A percentile compares a stretch with the other conserved stretches of the same genome.
phyloP scores from a whole-genome alignment of 345 rosid species.

The Eucalyptus leucophloia region DNA sequence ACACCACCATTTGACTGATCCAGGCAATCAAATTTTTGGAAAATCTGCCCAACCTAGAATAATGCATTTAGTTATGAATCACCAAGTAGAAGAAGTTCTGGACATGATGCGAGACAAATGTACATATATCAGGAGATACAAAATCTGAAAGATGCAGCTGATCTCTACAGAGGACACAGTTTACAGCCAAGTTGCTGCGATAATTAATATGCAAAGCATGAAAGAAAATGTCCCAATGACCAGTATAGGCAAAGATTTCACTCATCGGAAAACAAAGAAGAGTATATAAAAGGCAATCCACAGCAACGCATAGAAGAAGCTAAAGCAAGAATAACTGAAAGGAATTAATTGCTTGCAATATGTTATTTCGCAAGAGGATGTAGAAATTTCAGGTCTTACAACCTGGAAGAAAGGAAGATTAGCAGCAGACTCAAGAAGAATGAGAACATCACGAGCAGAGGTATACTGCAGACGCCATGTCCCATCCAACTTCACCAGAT shows the following conservation, averaged over 20 bases:
- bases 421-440: constrained; percentile 77
- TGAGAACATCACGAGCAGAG: constrained; percentile 81
- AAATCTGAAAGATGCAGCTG: neutral
- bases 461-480: constrained; percentile 95
- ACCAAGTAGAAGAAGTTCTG: neutral
- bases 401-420: constrained; percentile 86
- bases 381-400: neutral
- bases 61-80: neutral
- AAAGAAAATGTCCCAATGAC: neutral
- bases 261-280: neutral
- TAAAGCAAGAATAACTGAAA: neutral
- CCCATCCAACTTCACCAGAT: constrained; percentile 66
- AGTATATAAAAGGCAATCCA: neutral
- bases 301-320: neutral
- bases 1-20: constrained; percentile 53
- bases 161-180: neutral
- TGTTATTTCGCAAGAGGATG: neutral
- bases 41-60: constrained; percentile 76
- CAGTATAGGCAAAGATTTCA: neutral
- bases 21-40: constrained; percentile 62
- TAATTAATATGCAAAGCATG: neutral
- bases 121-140: neutral
- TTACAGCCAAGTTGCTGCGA: neutral
- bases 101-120: neutral
- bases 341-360: neutral